Conservation (phyloP, 202 grass and related monocot genomes). For the Panicum virgatum region DNA sequence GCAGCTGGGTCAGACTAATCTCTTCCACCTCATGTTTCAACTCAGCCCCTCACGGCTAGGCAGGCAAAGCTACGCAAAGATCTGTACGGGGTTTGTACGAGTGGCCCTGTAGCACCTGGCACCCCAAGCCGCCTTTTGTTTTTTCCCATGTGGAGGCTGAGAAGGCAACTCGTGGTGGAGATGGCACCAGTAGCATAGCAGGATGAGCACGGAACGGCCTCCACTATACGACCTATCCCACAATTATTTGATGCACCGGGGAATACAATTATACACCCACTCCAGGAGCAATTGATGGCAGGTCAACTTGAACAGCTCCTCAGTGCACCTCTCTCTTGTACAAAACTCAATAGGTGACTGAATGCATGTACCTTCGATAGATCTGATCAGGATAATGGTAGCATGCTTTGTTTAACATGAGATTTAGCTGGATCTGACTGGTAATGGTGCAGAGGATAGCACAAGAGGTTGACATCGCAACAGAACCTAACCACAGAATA, state of each 20-base stretch:
- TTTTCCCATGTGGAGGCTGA: neutral
- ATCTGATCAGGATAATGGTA: neutral
- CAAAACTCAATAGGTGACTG: neutral
- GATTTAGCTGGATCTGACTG: neutral
- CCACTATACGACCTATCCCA: conserved; percentile 19
- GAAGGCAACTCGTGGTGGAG: neutral
- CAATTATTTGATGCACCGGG: conserved; percentile 44
- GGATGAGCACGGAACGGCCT: neutral
- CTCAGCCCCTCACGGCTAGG: too few species aligned
- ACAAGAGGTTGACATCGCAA: neutral
- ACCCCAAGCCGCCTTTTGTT: neutral
- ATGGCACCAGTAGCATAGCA: neutral
- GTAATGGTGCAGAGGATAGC: neutral
- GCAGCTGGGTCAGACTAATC: neutral
- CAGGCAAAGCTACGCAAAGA: neutral
- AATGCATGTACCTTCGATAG: neutral
- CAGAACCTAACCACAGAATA: neutral
- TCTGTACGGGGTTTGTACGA: neutral
- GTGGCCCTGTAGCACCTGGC: too few species aligned
- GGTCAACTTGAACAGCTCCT: conserved; percentile 41
- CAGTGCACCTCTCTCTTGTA: conserved; percentile 12
- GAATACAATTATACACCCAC: neutral
- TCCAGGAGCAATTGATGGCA: neutral
- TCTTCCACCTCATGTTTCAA: neutral
- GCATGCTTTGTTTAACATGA: neutral